These are phyloP conservation scores for Podaxis sp. DNA, from an alignment of 768 basidiomycete species.

Conservation along the genomic window DNA sequence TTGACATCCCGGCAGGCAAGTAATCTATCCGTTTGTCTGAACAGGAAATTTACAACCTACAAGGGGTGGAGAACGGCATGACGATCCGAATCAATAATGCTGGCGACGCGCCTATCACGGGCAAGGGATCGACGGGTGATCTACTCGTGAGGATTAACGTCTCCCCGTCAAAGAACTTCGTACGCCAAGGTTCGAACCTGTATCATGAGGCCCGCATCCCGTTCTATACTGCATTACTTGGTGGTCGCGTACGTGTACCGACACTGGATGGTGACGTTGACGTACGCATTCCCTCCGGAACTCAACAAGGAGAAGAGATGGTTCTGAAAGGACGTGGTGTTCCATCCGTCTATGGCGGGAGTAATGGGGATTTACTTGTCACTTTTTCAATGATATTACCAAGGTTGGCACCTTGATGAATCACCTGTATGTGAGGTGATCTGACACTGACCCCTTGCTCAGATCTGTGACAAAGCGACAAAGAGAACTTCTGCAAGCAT, in stretches of 20 bases:
- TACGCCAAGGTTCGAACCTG: slow-evolving; percentile 87
- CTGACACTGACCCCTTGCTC: slow-evolving; percentile 13
- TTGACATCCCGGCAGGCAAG: slow-evolving; percentile 85
- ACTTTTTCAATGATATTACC: slow-evolving; percentile 86
- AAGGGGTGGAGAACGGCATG: slow-evolving; percentile 96
- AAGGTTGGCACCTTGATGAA: slow-evolving; percentile 50
- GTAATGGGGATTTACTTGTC: slow-evolving; percentile 84
- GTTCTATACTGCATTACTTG: slow-evolving; percentile 87
- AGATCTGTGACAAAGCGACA: slow-evolving; percentile 84
- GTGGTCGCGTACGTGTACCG: slow-evolving; percentile 87
- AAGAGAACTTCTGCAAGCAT: slow-evolving; percentile 82
- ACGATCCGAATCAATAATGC: slow-evolving; percentile 72
- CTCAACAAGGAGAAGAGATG: slow-evolving; percentile 97
- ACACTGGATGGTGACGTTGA: slow-evolving; percentile 96
- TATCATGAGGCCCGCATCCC: slow-evolving; percentile 90
- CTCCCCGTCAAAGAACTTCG: slow-evolving; percentile 76
- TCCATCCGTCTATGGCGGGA: slow-evolving; percentile 48
- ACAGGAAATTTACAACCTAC: slow-evolving; percentile 8
- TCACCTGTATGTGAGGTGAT: background rate
- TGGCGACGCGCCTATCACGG: slow-evolving; percentile 81
- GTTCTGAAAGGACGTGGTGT: slow-evolving; percentile 88
- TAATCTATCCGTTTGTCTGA: slow-evolving; percentile 12
- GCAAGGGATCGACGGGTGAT: slow-evolving; percentile 78
- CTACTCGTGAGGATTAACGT: slow-evolving; percentile 85
- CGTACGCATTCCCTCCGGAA: slow-evolving; percentile 86